Evolutionary conservation across 345 rosid species (phyloP).

Genomic region (Nephelium lappaceum): DNA sequence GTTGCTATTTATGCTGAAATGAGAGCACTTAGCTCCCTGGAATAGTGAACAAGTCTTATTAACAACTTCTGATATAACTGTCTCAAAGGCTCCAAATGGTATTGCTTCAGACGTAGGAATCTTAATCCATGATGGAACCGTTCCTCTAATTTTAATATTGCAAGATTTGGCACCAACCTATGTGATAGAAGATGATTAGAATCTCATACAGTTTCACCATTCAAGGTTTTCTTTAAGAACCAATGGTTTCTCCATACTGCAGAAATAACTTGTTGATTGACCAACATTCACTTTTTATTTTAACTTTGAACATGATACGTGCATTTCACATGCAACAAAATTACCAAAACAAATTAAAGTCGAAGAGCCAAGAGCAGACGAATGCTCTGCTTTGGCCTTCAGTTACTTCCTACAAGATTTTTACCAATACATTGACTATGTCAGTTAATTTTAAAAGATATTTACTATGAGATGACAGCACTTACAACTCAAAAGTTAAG

Average conservation of each 20-base stretch:
- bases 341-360: background rate
- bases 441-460: background rate
- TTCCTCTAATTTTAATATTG: constrained; percentile 37
- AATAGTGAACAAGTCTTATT: constrained; percentile 35
- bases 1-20: too few species aligned
- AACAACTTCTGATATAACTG: constrained; percentile 28
- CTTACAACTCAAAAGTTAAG: background rate
- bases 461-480: background rate
- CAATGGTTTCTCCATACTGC: too few species aligned
- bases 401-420: background rate
- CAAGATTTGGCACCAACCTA: constrained; percentile 52
- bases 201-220: background rate
- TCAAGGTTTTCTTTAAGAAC: too few species aligned
- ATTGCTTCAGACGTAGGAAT: constrained; percentile 42
- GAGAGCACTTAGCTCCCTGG: constrained; percentile 1
- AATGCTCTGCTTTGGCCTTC: background rate
- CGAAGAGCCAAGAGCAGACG: background rate
- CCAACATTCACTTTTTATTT: background rate
- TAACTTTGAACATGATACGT: background rate
- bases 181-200: constrained; percentile 13
- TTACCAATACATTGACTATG: too few species aligned
- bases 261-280: background rate
- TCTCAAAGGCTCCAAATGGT: constrained; percentile 49
- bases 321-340: constrained; percentile 2
- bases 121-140: constrained; percentile 45